Percentiles rank a stretch among this genome's conserved stretches.
These are phyloP conservation scores for Colletotrichum zoysiae DNA, from an alignment of 2,329 filamentous ascomycete species.

Conservation along the genomic window DNA sequence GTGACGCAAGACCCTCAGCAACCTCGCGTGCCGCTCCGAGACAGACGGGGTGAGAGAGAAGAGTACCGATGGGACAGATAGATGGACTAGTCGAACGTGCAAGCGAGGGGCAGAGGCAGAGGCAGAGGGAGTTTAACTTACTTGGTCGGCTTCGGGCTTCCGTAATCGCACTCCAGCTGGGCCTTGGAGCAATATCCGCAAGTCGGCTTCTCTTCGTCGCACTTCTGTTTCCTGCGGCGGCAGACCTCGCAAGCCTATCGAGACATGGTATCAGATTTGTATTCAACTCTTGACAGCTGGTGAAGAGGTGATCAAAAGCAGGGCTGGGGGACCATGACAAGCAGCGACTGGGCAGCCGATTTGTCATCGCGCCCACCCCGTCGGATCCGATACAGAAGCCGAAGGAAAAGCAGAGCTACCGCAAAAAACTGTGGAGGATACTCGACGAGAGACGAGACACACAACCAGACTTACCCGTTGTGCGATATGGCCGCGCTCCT, in stretches of 20 bases:
- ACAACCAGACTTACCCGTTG: constrained; percentile 50
- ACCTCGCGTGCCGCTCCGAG: constrained; percentile 15
- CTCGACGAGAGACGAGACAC: not conserved
- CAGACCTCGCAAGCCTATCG: constrained; percentile 69
- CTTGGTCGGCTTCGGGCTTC: constrained; percentile 73
- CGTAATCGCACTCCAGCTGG: constrained; percentile 64
- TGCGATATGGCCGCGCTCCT: constrained; percentile 56
- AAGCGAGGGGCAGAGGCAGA: not conserved
- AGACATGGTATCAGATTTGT: constrained; percentile 9
- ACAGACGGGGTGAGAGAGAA: not conserved
- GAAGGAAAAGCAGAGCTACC: not conserved
- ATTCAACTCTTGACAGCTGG: not conserved
- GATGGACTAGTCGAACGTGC: not conserved
- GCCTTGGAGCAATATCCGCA: constrained; percentile 66
- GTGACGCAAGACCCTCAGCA: constrained; percentile 16
- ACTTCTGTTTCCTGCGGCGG: constrained; percentile 72
- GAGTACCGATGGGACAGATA: not conserved
- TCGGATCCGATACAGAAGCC: not conserved
- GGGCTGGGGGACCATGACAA: not conserved
- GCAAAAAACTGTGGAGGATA: not conserved
- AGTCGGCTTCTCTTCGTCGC: constrained; percentile 72
- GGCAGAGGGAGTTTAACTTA: constrained; percentile 53
- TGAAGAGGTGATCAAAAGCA: not conserved
- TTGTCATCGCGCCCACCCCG: not conserved
- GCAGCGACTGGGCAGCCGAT: not conserved